Percentiles rank a stretch among this genome's conserved stretches.
Conservation (phyloP, 768 basidiomycete species). For the Trametes gibbosa region DNA sequence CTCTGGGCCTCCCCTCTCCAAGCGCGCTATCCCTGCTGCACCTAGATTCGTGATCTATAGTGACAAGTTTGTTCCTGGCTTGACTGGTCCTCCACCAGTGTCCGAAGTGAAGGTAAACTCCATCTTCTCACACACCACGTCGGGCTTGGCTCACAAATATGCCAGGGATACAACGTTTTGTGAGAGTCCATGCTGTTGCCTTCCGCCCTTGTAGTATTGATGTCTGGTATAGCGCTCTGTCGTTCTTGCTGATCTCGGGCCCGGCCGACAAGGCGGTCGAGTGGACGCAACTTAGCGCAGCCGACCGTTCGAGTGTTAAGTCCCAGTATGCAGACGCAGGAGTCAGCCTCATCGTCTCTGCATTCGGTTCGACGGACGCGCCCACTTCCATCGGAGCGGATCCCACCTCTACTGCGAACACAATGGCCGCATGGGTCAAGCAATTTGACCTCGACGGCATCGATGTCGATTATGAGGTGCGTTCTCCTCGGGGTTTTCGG, state of each 20-base stretch:
- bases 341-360: constrained; percentile 61
- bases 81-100: constrained; percentile 46
- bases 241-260: constrained; percentile 55
- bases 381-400: constrained; percentile 61
- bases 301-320: constrained; percentile 47
- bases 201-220: not conserved
- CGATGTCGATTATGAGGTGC: constrained; percentile 68
- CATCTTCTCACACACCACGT: not conserved
- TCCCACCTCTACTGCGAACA: constrained; percentile 58
- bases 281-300: constrained; percentile 47
- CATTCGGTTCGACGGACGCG: constrained; percentile 51
- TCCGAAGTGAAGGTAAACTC: constrained; percentile 41
- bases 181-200: constrained; percentile 27
- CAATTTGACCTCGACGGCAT: constrained; percentile 62
- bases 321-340: constrained; percentile 56
- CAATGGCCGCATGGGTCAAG: constrained; percentile 64
- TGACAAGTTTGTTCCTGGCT: constrained; percentile 42
- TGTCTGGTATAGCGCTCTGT: constrained; percentile 37
- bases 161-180: constrained; percentile 61
- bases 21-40: constrained; percentile 37
- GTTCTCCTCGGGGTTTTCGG: constrained; percentile 20
- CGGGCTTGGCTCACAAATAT: not conserved
- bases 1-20: constrained; percentile 8
- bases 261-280: constrained; percentile 59
- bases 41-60: constrained; percentile 50